Conservation (phyloP, 257 asterid genomes). For the Ilex asprella region DNA sequence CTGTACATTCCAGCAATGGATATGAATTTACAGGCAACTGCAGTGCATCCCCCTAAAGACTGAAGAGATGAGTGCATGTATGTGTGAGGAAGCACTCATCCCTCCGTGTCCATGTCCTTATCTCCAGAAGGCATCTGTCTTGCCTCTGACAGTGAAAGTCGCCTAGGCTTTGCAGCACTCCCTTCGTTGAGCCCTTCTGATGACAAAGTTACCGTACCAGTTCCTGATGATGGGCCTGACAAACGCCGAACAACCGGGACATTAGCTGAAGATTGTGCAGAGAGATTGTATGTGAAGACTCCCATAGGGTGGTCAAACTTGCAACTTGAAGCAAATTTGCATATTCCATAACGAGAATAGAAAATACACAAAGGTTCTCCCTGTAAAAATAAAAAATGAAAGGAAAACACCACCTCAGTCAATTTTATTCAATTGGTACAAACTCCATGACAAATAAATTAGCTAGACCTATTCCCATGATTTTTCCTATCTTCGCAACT, state of each 20-base stretch:
- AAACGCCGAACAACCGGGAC: conserved; percentile 48
- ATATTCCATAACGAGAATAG: conserved; percentile 92
- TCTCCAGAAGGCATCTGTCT: conserved; percentile 74
- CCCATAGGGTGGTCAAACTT: conserved; percentile 97
- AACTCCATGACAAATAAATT: background rate
- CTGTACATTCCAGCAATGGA: conserved; percentile 67
- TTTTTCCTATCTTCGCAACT: background rate
- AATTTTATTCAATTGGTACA: background rate
- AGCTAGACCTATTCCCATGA: background rate
- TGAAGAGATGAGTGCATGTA: conserved; percentile 17
- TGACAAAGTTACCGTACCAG: conserved; percentile 54
- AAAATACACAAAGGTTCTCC: conserved; percentile 89
- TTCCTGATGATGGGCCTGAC: conserved; percentile 66
- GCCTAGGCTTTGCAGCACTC: conserved; percentile 54
- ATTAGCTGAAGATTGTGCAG: conserved; percentile 59
- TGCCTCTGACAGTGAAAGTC: conserved; percentile 57
- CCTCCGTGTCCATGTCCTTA: conserved; percentile 66
- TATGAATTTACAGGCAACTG: conserved; percentile 66
- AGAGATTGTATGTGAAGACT: conserved; percentile 51
- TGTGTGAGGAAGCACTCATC: conserved; percentile 37
- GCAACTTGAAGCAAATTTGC: conserved; percentile 99
- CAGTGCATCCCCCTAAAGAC: conserved; percentile 28
- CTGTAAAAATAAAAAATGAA: conserved; percentile 18
- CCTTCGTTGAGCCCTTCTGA: conserved; percentile 66
- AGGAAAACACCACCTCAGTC: background rate